These are phyloP conservation scores for Deinandra increscens DNA, from an alignment of 129 eudicot genomes.

Conservation along the genomic window DNA sequence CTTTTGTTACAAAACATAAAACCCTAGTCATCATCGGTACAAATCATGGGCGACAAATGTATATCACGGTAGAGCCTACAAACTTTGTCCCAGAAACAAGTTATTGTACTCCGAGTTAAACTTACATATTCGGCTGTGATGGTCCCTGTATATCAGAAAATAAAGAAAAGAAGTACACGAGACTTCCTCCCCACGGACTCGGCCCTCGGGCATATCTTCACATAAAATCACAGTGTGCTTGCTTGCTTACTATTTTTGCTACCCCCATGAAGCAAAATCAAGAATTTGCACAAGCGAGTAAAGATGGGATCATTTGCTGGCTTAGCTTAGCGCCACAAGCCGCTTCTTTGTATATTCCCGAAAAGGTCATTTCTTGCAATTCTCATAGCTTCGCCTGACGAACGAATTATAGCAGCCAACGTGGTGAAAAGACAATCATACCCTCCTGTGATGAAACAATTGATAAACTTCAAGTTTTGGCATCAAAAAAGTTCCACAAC, in stretches of 20 bases:
- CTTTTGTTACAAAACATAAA: constrained; percentile 5
- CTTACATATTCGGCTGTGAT: constrained; percentile 24
- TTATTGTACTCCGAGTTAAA: constrained; percentile 32
- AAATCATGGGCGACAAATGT: constrained; percentile 27
- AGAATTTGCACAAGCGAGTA: constrained; percentile 7
- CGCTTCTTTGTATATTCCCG: constrained; percentile 11
- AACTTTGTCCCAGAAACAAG: constrained; percentile 11
- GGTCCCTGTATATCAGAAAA: constrained; percentile 17
- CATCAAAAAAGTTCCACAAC: neutral
- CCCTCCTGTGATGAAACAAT: constrained; percentile 24
- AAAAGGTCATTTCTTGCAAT: neutral
- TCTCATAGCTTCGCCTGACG: neutral
- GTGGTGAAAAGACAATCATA: constrained; percentile 17
- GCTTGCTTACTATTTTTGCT: neutral
- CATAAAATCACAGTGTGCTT: constrained; percentile 17
- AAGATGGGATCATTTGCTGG: constrained; percentile 13
- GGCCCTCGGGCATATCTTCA: constrained; percentile 21
- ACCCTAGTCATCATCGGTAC: constrained; percentile 29
- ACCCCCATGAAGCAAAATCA: constrained; percentile 14
- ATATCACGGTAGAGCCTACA: constrained; percentile 33
- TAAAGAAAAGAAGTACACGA: neutral
- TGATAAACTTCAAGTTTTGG: neutral
- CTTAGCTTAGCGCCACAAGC: neutral
- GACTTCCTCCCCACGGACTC: constrained; percentile 16
- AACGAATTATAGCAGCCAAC: neutral